A percentile compares a stretch with the other conserved stretches of the same genome.
Evolutionary conservation across 2,329 filamentous ascomycete genomes (phyloP).

Genomic region (Pyrenochaeta sp.): DNA sequence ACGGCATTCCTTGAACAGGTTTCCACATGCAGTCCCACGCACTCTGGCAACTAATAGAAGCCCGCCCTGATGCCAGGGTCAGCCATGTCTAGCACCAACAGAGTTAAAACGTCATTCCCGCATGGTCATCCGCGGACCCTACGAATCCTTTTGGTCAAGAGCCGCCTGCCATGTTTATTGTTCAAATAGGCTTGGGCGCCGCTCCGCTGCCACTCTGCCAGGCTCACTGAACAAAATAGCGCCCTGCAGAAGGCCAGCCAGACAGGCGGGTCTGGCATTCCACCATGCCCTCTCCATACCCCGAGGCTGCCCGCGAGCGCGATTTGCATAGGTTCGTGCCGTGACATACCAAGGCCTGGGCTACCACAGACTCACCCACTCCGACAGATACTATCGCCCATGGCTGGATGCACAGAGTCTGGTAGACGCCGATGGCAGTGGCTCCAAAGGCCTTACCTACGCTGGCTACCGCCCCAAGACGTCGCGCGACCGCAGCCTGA

Average conservation of each 20-base stretch:
- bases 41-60: neutral
- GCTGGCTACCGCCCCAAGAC: conserved; percentile 27
- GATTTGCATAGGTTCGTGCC: conserved; percentile 37
- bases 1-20: too few relatives aligned
- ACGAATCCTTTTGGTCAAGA: neutral
- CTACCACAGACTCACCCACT: conserved; percentile 9
- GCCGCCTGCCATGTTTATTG: neutral
- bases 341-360: too few relatives aligned
- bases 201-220: neutral
- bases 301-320: conserved; percentile 35
- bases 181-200: neutral
- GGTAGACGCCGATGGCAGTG: conserved; percentile 30
- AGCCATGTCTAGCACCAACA: conserved; percentile 9
- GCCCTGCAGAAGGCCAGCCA: conserved; percentile 17
- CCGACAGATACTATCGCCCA: conserved; percentile 42
- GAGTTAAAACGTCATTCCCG: conserved; percentile 8
- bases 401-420: conserved; percentile 47
- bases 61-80: conserved; percentile 8
- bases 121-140: conserved; percentile 6
- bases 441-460: conserved; percentile 34
- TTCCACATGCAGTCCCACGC: too few relatives aligned
- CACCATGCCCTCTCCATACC: conserved; percentile 25
- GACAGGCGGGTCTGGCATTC: conserved; percentile 10
- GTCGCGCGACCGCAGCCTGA: conserved; percentile 39
- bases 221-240: too few relatives aligned